Evolutionary conservation across 345 rosid genomes (phyloP).

Genomic region (Aquilaria yunnanensis): DNA sequence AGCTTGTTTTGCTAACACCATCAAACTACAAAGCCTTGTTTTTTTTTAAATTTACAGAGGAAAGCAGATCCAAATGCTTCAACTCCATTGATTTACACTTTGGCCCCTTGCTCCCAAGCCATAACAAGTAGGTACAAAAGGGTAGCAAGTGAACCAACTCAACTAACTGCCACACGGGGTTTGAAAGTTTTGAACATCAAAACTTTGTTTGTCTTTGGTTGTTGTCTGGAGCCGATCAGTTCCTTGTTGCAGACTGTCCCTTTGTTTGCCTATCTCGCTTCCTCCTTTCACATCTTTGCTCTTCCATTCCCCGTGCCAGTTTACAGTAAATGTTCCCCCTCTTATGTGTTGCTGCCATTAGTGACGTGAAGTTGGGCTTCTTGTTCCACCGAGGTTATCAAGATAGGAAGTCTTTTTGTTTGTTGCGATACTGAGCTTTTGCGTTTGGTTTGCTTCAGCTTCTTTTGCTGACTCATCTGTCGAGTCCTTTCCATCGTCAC

Average conservation of each 20-base stretch:
- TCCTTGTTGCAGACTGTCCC: conserved; percentile 11
- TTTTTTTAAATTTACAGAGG: conserved; percentile 6
- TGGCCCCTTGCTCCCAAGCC: conserved; percentile 14
- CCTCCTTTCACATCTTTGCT: neutral
- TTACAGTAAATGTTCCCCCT: conserved; percentile 1
- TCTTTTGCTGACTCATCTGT: conserved; percentile 32
- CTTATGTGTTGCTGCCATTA: conserved; percentile 11
- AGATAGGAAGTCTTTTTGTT: conserved; percentile 43
- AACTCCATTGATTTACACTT: conserved; percentile 8
- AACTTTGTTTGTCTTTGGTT: neutral
- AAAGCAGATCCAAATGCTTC: conserved; percentile 12
- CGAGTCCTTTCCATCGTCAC: conserved; percentile 20
- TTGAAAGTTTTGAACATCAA: conserved; percentile 6
- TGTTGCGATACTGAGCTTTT: conserved; percentile 24
- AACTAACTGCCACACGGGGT: neutral
- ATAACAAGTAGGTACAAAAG: conserved; percentile 19
- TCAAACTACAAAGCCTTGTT: conserved; percentile 14
- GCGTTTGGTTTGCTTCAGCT: conserved; percentile 16
- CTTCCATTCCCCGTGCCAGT: neutral
- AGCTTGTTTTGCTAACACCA: conserved; percentile 13
- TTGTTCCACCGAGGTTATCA: conserved; percentile 39
- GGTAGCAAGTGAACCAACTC: conserved; percentile 4
- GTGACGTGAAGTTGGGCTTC: conserved; percentile 62
- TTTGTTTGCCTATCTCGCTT: neutral
- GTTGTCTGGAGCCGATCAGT: too few species aligned